phyloP scores from a whole-genome alignment of 805 yeast species.

The Saccharomycopsis sp. region DNA sequence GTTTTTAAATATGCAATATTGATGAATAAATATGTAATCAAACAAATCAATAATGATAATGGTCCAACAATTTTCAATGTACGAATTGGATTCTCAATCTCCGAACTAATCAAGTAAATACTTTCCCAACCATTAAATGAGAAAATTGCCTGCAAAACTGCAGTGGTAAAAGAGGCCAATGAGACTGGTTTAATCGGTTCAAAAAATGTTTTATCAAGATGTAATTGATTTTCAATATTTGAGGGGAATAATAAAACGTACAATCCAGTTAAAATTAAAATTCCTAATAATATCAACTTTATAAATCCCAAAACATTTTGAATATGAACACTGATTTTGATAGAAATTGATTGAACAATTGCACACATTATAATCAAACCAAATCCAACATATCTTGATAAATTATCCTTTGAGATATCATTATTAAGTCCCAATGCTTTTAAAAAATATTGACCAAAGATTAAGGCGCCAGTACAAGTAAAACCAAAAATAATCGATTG shows the following conservation, averaged over 20 bases:
- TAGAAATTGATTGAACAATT: conserved; percentile 46
- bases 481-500: conserved; percentile 46
- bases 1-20: conserved; percentile 48
- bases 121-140: conserved; percentile 56
- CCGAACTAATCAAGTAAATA: conserved; percentile 51
- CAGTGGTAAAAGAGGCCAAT: conserved; percentile 39
- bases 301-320: conserved; percentile 56
- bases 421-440: conserved; percentile 33
- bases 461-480: conserved; percentile 42
- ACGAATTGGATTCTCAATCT: conserved; percentile 45
- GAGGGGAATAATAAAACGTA: conserved; percentile 45
- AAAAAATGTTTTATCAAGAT: conserved; percentile 25
- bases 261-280: conserved; percentile 49
- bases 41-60: conserved; percentile 35
- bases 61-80: conserved; percentile 58
- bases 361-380: conserved; percentile 28
- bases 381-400: conserved; percentile 34
- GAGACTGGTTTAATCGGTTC: conserved; percentile 27
- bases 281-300: conserved; percentile 42
- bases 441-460: conserved; percentile 51
- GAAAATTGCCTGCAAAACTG: conserved; percentile 47
- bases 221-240: conserved; percentile 34
- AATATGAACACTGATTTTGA: conserved; percentile 45
- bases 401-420: conserved; percentile 28
- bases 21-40: conserved; percentile 39